Base-by-base conservation (phyloP, 495 filamentous ascomycete species). In the Recurvomyces mirabilis region DNA sequence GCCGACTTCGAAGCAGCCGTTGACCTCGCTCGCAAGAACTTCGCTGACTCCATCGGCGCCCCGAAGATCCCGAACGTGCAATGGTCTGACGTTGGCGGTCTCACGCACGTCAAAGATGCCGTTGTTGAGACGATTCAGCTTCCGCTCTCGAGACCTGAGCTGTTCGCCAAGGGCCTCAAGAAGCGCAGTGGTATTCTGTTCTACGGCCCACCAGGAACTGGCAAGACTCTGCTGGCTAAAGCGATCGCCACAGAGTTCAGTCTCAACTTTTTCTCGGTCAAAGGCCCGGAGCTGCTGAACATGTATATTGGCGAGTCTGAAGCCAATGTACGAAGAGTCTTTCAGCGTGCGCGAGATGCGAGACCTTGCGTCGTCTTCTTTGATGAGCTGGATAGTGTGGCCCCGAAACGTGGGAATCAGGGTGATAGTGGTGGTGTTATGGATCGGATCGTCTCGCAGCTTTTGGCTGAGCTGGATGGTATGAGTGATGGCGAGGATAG, bases 281-380 rank as follows among this genome's bases (percentile, higher is more conserved):
- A 99, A 64, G 91, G 91, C 1, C 91, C 91, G 1, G 91, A 98
- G 65, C 63, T 98, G 54, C 77, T 98, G 14, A 98, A 98, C 58
- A 98, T 96, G 91, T 98, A 98, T 58, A 96, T 98, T 59, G 91
- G 91, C 64, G 91, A 96, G 63, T 94, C 87, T 7, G 91, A 98
- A 69, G 93, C 93, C 35, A 96, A 96, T 56, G 91, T 98, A 10
- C 80, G 91, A 2, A 73, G 93, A 4, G 93, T 98, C 2, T 98
- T 98, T 68, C 89, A 94, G 65, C 73, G 87, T 11, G 91, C 91
- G 6, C 71, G 93, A 7, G 91, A 96, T 64, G 91, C 91, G 7
- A 69, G 89, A n/a, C 91, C 91, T 1, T 98, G 91, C 52, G 89
- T 96, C 32, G 91, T 98, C 19, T 98, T 98, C 72, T 98, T 98